These are phyloP conservation scores for Saitozyma podzolica DNA, from an alignment of 768 basidiomycete genomes.

Conservation along the genomic window DNA sequence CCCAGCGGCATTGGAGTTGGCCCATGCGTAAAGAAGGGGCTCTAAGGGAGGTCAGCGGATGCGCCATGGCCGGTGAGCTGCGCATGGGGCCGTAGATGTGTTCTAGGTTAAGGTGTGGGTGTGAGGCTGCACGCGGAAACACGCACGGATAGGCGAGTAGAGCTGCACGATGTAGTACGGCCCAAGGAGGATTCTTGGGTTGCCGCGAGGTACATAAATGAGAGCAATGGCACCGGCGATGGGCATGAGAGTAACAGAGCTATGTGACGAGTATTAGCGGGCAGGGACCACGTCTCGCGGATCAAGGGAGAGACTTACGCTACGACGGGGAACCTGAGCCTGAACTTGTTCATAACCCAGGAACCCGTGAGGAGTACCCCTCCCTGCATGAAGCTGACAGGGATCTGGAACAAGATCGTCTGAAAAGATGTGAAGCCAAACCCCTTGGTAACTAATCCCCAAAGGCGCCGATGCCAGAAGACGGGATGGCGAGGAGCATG, in stretches of 20 bases:
- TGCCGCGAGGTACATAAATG: conserved; percentile 22
- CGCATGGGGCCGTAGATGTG: too few relatives aligned
- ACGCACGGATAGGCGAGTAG: conserved; percentile 28
- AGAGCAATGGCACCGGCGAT: conserved; percentile 35
- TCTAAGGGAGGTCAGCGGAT: conserved; percentile 1
- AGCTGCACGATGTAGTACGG: conserved; percentile 26
- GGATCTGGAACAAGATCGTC: conserved; percentile 33
- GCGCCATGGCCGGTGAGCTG: too few relatives aligned
- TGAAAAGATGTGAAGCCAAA: conserved; percentile 28
- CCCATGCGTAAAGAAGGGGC: conserved; percentile 36
- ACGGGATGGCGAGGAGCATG: conserved; percentile 21
- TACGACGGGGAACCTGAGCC: conserved; percentile 18
- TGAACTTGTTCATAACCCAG: conserved; percentile 29
- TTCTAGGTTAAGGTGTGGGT: too few relatives aligned
- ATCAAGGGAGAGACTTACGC: background rate
- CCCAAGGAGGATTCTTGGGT: conserved; percentile 19
- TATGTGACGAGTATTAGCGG: too few relatives aligned
- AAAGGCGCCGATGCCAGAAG: conserved; percentile 25
- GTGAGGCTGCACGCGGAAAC: background rate
- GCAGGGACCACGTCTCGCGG: too few relatives aligned
- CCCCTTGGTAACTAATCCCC: conserved; percentile 28
- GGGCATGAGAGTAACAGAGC: conserved; percentile 22
- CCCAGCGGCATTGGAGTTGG: conserved; percentile 28
- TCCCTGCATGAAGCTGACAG: conserved; percentile 15
- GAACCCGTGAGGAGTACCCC: conserved; percentile 11